Conservation (phyloP, 345 rosid genomes). For the Dovyalis caffra region DNA sequence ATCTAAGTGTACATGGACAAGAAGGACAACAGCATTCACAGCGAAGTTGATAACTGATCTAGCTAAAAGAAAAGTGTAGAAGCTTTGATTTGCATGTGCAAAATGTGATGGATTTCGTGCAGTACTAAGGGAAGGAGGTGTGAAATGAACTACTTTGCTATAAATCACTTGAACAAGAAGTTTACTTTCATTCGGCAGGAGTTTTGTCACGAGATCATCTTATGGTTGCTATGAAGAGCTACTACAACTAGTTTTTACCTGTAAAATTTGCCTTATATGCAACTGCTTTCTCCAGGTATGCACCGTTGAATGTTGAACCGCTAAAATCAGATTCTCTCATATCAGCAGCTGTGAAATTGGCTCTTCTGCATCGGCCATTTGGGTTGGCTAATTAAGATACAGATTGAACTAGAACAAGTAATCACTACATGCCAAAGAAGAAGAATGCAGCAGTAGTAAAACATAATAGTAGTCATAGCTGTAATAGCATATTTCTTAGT, state of each 20-base stretch:
- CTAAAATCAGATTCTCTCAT: constrained; percentile 96
- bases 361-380: constrained; percentile 66
- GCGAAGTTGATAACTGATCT: background rate
- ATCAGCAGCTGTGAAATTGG: constrained; percentile 93
- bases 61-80: background rate
- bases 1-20: constrained; percentile 5
- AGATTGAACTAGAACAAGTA: background rate
- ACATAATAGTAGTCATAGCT: no score
- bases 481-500: background rate
- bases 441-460: no score
- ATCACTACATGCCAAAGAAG: background rate
- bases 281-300: constrained; percentile 94
- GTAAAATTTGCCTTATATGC: constrained; percentile 91
- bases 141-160: background rate
- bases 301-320: constrained; percentile 92
- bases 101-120: background rate
- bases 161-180: background rate
- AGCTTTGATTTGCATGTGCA: background rate
- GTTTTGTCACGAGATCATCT: background rate
- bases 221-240: background rate
- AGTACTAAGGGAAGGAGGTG: background rate
- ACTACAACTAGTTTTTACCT: constrained; percentile 34
- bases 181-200: background rate
- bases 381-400: constrained; percentile 20
- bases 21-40: constrained; percentile 1